A percentile compares a stretch with the other conserved stretches of the same genome.
Conservation (phyloP, 495 filamentous ascomycete genomes). For the Trichocladium antarcticum region DNA sequence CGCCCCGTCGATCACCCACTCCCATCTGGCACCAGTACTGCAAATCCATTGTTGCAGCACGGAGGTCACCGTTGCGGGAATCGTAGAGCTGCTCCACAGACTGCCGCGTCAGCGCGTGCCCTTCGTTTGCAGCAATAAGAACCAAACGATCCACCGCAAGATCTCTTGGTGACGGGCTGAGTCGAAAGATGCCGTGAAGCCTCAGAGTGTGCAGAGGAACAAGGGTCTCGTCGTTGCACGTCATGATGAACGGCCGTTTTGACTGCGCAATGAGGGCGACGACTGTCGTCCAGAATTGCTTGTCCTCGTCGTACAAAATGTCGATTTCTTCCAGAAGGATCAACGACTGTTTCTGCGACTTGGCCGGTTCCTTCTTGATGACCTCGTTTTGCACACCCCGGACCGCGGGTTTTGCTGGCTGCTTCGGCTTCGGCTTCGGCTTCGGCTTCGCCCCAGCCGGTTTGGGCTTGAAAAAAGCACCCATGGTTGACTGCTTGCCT, state of each 20-base stretch:
- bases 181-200: constrained; percentile 80
- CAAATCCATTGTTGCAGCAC: constrained; percentile 73
- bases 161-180: constrained; percentile 53
- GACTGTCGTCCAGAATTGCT: constrained; percentile 83
- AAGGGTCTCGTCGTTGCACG: constrained; percentile 77
- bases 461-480: constrained; percentile 62
- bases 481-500: constrained; percentile 65
- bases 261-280: constrained; percentile 67
- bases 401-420: constrained; percentile 5
- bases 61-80: constrained; percentile 56
- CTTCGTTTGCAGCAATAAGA: constrained; percentile 78
- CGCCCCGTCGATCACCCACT: constrained; percentile 77
- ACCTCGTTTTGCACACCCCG: constrained; percentile 17
- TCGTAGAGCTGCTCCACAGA: constrained; percentile 60
- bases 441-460: constrained; percentile 17
- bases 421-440: constrained; percentile 25
- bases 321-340: constrained; percentile 95
- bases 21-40: constrained; percentile 96
- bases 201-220: constrained; percentile 59
- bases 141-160: constrained; percentile 70
- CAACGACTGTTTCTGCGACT: constrained; percentile 79
- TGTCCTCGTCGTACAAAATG: constrained; percentile 86
- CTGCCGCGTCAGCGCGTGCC: constrained; percentile 62
- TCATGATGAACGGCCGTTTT: constrained; percentile 84
- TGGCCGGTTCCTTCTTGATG: constrained; percentile 35